phyloP scores from a whole-genome alignment of 208 protist species.

The Crithidia fasciculata region DNA sequence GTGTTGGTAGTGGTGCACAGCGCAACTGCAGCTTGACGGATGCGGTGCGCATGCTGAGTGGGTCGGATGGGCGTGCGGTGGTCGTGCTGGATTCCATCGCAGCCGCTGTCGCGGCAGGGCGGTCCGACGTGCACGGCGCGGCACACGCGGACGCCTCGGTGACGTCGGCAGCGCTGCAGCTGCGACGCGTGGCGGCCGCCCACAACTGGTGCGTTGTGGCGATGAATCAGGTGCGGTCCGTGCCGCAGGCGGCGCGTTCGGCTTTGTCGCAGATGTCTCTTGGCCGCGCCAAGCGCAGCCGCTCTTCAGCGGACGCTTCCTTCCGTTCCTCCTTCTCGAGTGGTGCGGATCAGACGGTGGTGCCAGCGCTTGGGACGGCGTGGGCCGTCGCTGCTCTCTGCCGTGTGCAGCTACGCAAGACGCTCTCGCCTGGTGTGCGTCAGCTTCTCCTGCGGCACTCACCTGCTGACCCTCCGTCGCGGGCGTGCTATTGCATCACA shows the following conservation, averaged over 20 bases:
- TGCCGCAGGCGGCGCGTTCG: constrained; percentile 17
- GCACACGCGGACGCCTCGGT: constrained; percentile 20
- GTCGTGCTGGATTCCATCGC: constrained; percentile 78
- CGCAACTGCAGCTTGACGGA: constrained; percentile 19
- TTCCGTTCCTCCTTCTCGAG: not conserved
- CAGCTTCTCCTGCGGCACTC: constrained; percentile 47
- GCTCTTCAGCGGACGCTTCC: constrained; percentile 1
- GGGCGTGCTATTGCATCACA: constrained; percentile 43
- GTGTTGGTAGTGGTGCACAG: not conserved
- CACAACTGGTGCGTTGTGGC: constrained; percentile 57
- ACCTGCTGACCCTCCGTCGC: constrained; percentile 44
- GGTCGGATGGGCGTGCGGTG: constrained; percentile 36
- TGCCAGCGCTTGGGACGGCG: constrained; percentile 61
- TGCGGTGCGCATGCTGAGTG: constrained; percentile 29
- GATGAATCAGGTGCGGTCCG: constrained; percentile 62
- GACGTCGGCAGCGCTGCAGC: constrained; percentile 26
- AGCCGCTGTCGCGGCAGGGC: constrained; percentile 32
- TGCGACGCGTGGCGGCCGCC: constrained; percentile 45
- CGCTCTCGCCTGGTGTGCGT: constrained; percentile 25
- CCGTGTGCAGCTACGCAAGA: constrained; percentile 52
- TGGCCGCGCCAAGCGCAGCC: constrained; percentile 15
- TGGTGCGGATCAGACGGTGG: not conserved
- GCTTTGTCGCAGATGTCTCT: not conserved
- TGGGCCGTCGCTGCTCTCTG: constrained; percentile 58
- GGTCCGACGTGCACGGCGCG: constrained; percentile 10